Conservation (phyloP, 2,329 filamentous ascomycete genomes). For the Sporothrix pallida region DNA sequence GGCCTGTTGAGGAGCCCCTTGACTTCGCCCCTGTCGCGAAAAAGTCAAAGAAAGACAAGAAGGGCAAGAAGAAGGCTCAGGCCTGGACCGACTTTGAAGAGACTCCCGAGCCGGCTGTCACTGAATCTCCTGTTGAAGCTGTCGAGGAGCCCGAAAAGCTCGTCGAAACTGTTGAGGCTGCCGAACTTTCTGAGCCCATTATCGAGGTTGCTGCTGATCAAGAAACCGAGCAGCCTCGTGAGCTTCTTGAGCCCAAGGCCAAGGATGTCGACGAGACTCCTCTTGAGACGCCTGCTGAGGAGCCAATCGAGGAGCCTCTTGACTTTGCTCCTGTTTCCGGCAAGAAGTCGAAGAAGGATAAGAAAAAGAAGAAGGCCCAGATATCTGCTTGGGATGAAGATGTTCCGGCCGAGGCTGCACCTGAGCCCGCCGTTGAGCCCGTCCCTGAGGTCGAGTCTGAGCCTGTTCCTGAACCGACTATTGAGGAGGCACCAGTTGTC, state of each 20-base stretch:
- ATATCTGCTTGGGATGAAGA: constrained; percentile 6
- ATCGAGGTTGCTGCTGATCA: not conserved
- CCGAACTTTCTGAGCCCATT: not conserved
- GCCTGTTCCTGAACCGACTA: not conserved
- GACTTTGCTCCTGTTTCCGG: not conserved
- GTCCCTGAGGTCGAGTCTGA: not conserved
- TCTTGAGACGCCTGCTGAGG: not conserved
- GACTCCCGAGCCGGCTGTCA: not conserved
- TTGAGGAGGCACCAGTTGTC: not conserved
- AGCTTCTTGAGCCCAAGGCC: not conserved
- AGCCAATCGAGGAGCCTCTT: not conserved
- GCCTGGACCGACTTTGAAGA: not conserved
- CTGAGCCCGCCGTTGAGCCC: not conserved
- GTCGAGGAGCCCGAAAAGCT: not conserved
- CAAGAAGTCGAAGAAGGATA: constrained; percentile 33
- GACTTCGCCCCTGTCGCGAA: constrained; percentile 8
- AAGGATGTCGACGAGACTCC: not conserved
- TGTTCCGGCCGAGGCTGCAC: constrained; percentile 10
- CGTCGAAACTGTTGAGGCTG: not conserved
- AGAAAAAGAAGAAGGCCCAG: constrained; percentile 31
- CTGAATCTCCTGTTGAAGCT: not conserved
- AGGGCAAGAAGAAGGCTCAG: constrained; percentile 20
- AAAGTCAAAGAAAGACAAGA: constrained; percentile 32
- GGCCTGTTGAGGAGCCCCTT: not conserved
- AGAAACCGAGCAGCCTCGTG: not conserved